These are phyloP conservation scores for Phlebiopsis gigantea DNA, from an alignment of 768 basidiomycete genomes.

Conservation along the genomic window DNA sequence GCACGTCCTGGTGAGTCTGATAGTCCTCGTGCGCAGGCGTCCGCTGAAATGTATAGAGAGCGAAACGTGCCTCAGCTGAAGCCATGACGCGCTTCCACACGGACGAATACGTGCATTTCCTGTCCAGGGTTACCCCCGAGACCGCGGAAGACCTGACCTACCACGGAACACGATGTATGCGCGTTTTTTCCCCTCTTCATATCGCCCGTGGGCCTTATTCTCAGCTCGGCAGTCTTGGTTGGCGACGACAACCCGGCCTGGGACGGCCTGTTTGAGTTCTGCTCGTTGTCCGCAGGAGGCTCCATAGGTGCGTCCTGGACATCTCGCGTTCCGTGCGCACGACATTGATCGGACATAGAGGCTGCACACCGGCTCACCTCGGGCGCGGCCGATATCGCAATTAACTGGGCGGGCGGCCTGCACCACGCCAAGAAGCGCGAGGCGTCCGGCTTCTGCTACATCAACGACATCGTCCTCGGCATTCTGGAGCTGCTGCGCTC, in stretches of 20 bases:
- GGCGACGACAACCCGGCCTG: constrained; percentile 97
- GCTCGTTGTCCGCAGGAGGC: constrained; percentile 93
- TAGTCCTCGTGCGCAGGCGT: background rate
- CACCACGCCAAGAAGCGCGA: constrained; percentile 99
- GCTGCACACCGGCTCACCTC: constrained; percentile 77
- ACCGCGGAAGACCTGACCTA: constrained; percentile 82
- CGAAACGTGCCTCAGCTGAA: constrained; percentile 31
- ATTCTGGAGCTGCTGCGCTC: constrained; percentile 89
- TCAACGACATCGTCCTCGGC: constrained; percentile 95
- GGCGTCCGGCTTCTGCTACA: constrained; percentile 97
- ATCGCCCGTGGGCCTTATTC: background rate
- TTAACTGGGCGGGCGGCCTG: constrained; percentile 98
- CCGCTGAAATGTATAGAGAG: constrained; percentile 19
- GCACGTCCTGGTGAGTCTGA: constrained; percentile 72
- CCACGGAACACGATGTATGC: constrained; percentile 80
- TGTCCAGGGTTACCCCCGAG: constrained; percentile 86
- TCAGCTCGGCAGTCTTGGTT: constrained; percentile 39
- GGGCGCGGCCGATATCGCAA: constrained; percentile 76
- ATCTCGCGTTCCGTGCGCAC: background rate
- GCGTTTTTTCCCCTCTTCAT: constrained; percentile 23
- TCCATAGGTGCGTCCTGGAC: constrained; percentile 65
- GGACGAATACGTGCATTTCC: constrained; percentile 95
- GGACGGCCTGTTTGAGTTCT: constrained; percentile 96
- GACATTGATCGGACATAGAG: constrained; percentile 34
- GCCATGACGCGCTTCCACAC: constrained; percentile 92